Evolutionary conservation across 495 filamentous ascomycete genomes (phyloP).

Genomic region (Penicillium macrosclerotiorum): DNA sequence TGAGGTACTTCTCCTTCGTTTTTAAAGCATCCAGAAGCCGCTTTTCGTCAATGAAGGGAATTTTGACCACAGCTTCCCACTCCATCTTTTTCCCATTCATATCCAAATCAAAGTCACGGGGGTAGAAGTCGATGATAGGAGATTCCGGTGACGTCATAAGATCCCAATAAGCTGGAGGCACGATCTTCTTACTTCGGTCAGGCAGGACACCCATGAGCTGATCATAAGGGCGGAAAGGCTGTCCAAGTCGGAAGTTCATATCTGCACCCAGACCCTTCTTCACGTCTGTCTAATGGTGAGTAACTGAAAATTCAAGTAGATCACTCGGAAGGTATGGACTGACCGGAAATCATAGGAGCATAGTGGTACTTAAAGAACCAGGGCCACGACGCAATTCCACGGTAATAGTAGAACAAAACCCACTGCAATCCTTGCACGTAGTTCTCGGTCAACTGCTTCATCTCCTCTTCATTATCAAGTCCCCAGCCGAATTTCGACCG

Average conservation of each 20-base stretch:
- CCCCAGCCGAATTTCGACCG: slow-evolving; percentile 85
- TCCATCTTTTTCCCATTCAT: slow-evolving; percentile 99
- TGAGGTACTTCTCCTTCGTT: slow-evolving; percentile 73
- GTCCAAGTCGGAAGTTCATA: slow-evolving; percentile 87
- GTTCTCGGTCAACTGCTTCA: slow-evolving; percentile 85
- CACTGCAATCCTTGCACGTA: slow-evolving; percentile 98
- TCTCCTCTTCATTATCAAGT: slow-evolving; percentile 75
- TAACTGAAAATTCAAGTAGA: background rate
- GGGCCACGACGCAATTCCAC: slow-evolving; percentile 94
- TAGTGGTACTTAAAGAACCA: slow-evolving; percentile 99
- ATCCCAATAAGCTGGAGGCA: slow-evolving; percentile 81
- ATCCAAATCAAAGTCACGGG: slow-evolving; percentile 93
- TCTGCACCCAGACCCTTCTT: slow-evolving; percentile 80
- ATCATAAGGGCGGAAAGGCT: slow-evolving; percentile 91
- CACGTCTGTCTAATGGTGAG: slow-evolving; percentile 60
- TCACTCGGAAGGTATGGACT: slow-evolving; percentile 10
- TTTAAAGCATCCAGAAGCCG: slow-evolving; percentile 82
- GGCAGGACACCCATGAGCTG: slow-evolving; percentile 98
- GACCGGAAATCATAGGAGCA: slow-evolving; percentile 91
- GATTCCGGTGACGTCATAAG: slow-evolving; percentile 89
- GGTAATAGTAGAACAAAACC: slow-evolving; percentile 98
- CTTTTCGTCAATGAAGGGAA: slow-evolving; percentile 95
- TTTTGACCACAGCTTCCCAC: slow-evolving; percentile 99
- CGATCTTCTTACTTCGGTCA: slow-evolving; percentile 94
- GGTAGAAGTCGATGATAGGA: slow-evolving; percentile 99